Evolutionary conservation across 768 basidiomycete genomes (phyloP), one percentile per base, ranked within the genome.

Genomic region (Boletus pseudopeckii): DNA sequence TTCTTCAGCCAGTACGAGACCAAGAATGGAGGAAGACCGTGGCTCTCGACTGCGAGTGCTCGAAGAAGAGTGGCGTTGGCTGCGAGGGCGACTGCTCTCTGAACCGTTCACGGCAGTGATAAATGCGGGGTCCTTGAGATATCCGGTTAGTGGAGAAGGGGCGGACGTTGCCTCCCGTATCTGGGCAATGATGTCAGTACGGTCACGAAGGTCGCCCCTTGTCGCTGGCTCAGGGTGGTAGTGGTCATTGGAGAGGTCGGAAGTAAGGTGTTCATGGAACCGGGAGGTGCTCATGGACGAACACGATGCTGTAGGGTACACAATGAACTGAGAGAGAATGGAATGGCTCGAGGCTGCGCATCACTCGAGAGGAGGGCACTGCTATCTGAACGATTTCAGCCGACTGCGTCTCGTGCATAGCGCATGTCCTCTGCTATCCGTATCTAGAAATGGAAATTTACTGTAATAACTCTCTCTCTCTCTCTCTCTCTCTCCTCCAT

Each of bases 401-500:
- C 18, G 30, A 45, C 53, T 52, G 41, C 45, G 38, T 57, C 60
- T 53, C 64, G 64, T 63, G 64, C 28, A 11, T 14, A 18, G 37
- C 44, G 64, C 64, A 44, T 67, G 65, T 53, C 33, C 28, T 9
- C 28, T 4, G 28, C n/a, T n/a, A n/a, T 28, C 7, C 28, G 28
- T 4, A 17, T 9, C 30, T 18, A 4, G 6, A 57, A 53, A 17
- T 26, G 53, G 54, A 53, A 52, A 34, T n/a, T 20, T 0, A 24
- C 36, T 51, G 52, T 0, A 50, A 53, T 42, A 7, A 28, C 24
- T 1, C 28, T 28, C 4, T 11, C 4, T 4, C 24, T 24, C 24
- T 24, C 11, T 39, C 18, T 28, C 41, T 45, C 49, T 2, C 7
- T 30, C 64, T 88, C 90, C 88, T 80, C 88, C 49, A 71, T 88